Evolutionary conservation across 345 rosid species (phyloP).

Genomic region (Ceriops decandra): DNA sequence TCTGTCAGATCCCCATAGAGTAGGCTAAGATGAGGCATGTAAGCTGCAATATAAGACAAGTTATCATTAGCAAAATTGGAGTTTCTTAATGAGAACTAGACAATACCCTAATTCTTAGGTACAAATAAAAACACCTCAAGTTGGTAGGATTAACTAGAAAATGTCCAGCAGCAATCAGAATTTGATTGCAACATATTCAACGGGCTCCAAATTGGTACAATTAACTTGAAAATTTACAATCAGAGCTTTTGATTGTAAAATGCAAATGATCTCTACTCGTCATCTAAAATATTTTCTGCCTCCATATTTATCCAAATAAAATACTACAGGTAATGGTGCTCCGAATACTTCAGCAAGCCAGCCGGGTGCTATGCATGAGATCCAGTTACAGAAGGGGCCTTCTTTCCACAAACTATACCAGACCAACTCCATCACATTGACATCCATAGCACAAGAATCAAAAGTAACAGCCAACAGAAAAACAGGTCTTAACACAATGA

Average conservation of each 20-base stretch:
- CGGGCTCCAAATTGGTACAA: background rate
- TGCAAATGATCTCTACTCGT: background rate
- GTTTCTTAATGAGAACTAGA: background rate
- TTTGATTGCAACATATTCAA: no score
- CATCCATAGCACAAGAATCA: background rate
- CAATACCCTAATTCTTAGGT: background rate
- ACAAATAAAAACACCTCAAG: background rate
- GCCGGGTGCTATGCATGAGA: no score
- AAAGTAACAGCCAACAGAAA: background rate
- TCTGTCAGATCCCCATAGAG: slow-evolving; percentile 66
- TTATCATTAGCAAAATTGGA: background rate
- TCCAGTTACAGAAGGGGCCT: no score
- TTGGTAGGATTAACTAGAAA: no score
- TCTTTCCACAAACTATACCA: background rate
- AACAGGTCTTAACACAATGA: background rate
- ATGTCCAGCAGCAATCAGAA: no score
- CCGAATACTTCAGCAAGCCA: no score
- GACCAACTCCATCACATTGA: background rate
- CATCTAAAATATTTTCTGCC: background rate
- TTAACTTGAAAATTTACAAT: background rate
- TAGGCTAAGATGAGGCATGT: slow-evolving; percentile 89
- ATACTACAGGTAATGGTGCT: background rate
- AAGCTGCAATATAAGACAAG: slow-evolving; percentile 40
- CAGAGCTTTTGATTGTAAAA: background rate
- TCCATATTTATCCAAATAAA: background rate